Conservation (phyloP, 495 filamentous ascomycete genomes). For the Cairneyella variabilis region DNA sequence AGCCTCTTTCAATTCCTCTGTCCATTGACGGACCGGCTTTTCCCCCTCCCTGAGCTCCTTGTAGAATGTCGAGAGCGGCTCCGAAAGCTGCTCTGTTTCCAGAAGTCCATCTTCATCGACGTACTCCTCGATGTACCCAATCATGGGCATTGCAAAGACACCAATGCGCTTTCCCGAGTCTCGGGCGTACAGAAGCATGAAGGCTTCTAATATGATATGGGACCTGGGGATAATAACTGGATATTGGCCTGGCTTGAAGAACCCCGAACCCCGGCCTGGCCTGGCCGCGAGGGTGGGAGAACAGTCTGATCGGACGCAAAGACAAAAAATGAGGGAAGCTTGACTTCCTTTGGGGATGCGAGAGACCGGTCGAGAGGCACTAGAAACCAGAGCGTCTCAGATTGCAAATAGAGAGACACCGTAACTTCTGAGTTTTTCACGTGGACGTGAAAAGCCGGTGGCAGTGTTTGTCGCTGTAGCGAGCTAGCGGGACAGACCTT, state of each 20-base stretch:
- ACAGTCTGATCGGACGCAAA: slow-evolving; percentile 10
- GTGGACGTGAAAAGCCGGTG: not conserved
- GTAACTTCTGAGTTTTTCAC: not conserved
- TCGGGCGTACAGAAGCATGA: slow-evolving; percentile 18
- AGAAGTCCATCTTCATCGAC: slow-evolving; percentile 21
- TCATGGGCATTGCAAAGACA: slow-evolving; percentile 18
- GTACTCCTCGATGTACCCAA: slow-evolving; percentile 20
- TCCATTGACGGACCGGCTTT: slow-evolving; percentile 19
- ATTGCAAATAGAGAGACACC: slow-evolving; percentile 12
- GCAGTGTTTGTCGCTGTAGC: not conserved
- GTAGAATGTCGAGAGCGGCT: slow-evolving; percentile 22
- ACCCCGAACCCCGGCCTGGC: slow-evolving; percentile 19
- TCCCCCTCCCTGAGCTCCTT: slow-evolving; percentile 12
- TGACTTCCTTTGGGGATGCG: not conserved
- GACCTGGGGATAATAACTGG: slow-evolving; percentile 16
- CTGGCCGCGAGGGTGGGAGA: slow-evolving; percentile 12
- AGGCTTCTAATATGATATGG: slow-evolving; percentile 22
- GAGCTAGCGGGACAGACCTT: not conserved
- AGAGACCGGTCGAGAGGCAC: not conserved
- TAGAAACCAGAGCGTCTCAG: slow-evolving; percentile 13
- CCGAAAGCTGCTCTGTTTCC: slow-evolving; percentile 17
- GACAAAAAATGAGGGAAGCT: slow-evolving; percentile 8
- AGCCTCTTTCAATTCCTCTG: slow-evolving; percentile 14
- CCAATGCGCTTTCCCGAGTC: slow-evolving; percentile 19
- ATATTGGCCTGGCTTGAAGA: slow-evolving; percentile 13